phyloP scores from a whole-genome alignment of 2,329 filamentous ascomycete genomes.

The Botrytis pseudocinerea region DNA sequence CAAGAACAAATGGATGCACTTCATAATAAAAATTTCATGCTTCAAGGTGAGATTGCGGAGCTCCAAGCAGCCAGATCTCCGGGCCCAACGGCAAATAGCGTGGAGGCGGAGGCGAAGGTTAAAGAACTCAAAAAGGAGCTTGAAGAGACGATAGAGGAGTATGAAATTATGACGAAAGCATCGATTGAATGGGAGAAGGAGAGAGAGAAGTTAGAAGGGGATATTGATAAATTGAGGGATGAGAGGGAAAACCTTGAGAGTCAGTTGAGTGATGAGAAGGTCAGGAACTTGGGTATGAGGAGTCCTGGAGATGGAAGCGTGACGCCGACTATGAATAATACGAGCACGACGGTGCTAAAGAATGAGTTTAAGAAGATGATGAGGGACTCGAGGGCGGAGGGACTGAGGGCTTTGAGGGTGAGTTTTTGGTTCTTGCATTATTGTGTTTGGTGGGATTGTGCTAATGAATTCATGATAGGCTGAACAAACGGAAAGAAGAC shows the following conservation, averaged over 20 bases:
- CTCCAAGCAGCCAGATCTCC: constrained; percentile 17
- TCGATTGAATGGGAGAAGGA: constrained; percentile 72
- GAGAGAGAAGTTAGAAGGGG: constrained; percentile 61
- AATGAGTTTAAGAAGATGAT: constrained; percentile 82
- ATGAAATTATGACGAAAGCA: constrained; percentile 68
- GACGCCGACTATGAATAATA: constrained; percentile 42
- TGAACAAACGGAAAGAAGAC: constrained; percentile 70
- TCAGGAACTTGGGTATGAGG: constrained; percentile 63
- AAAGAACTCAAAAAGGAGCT: constrained; percentile 64
- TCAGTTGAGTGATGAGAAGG: constrained; percentile 66
- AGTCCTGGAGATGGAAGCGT: constrained; percentile 48
- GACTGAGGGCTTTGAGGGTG: constrained; percentile 64
- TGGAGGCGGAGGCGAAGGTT: constrained; percentile 42
- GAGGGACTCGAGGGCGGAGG: constrained; percentile 68
- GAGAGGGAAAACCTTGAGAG: constrained; percentile 63
- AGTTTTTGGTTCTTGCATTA: constrained; percentile 39
- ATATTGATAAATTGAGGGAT: constrained; percentile 64
- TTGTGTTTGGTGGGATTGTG: neutral
- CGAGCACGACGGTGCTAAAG: constrained; percentile 67
- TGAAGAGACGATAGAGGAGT: constrained; percentile 66
- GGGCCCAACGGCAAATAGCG: constrained; percentile 2
- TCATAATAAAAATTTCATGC: constrained; percentile 22
- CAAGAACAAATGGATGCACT: constrained; percentile 37
- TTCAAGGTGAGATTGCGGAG: constrained; percentile 22
- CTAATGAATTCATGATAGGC: constrained; percentile 47